Evolutionary conservation across 164 flowering plant species (phyloP).

Genomic region (Vitis rotundifolia): DNA sequence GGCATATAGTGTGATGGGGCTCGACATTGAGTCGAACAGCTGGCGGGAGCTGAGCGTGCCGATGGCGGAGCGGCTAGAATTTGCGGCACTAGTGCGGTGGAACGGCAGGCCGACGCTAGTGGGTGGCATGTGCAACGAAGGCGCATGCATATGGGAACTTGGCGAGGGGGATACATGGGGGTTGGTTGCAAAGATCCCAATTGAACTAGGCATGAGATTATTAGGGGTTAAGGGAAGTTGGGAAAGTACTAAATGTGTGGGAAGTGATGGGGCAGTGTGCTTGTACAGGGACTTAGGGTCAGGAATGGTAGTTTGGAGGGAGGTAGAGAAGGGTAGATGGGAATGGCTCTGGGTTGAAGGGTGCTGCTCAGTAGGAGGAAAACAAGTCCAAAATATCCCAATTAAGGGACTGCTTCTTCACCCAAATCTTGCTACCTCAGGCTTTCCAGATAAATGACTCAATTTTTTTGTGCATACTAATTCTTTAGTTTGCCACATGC

Average conservation of each 20-base stretch:
- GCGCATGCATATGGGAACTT: slow-evolving; percentile 59
- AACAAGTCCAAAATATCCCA: slow-evolving; percentile 30
- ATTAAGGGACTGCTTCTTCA: slow-evolving; percentile 49
- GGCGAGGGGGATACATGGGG: slow-evolving; percentile 36
- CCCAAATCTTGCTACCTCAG: slow-evolving; percentile 32
- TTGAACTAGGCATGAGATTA: slow-evolving; percentile 42
- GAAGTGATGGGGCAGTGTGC: slow-evolving; percentile 41
- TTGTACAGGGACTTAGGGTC: slow-evolving; percentile 53
- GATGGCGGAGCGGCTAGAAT: slow-evolving; percentile 51
- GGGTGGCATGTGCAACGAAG: slow-evolving; percentile 43
- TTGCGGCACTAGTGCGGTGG: slow-evolving; percentile 45
- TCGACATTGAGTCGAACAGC: slow-evolving; percentile 26
- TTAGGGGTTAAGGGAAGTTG: slow-evolving; percentile 37
- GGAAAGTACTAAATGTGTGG: slow-evolving; percentile 51
- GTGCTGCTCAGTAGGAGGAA: slow-evolving; percentile 29
- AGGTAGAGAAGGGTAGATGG: slow-evolving; percentile 30
- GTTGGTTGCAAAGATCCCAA: slow-evolving; percentile 43
- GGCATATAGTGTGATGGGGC: slow-evolving; percentile 56
- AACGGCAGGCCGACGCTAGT: slow-evolving; percentile 41
- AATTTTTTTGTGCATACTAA: neutral
- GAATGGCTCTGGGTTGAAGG: slow-evolving; percentile 70
- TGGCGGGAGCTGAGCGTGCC: slow-evolving; percentile 64
- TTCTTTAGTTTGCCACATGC: too few species aligned
- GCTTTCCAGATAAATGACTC: neutral
- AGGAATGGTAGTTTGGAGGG: slow-evolving; percentile 58